A percentile compares a stretch with the other conserved stretches of the same genome.
phyloP scores from a whole-genome alignment of 2,329 filamentous ascomycete genomes.

The Plenodomus lindquistii region DNA sequence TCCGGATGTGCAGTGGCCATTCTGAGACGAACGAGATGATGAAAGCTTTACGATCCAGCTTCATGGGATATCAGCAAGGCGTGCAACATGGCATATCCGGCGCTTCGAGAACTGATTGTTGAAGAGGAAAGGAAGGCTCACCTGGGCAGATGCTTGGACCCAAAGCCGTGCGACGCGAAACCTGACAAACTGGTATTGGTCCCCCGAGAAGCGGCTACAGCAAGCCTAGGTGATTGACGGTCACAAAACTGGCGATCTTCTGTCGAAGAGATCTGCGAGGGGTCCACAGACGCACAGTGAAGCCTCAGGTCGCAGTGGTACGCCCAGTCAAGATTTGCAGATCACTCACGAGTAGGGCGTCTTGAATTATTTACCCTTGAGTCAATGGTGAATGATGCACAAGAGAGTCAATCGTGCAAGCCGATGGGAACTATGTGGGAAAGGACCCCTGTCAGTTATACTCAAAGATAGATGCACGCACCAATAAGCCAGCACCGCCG shows the following conservation, averaged over 20 bases:
- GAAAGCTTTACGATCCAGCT: slow-evolving; percentile 3
- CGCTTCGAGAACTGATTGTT: background rate
- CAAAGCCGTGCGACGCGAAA: background rate
- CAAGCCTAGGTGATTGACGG: slow-evolving; percentile 29
- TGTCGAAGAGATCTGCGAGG: slow-evolving; percentile 22
- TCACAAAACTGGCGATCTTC: slow-evolving; percentile 34
- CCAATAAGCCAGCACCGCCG: slow-evolving; percentile 35
- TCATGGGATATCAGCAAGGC: background rate
- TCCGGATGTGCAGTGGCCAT: slow-evolving; percentile 30
- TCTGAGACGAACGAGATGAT: slow-evolving; percentile 1
- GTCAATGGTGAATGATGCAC: slow-evolving; percentile 14
- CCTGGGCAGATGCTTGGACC: background rate
- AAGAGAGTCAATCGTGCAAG: slow-evolving; percentile 19
- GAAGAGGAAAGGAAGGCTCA: background rate
- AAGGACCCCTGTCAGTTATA: slow-evolving; percentile 32
- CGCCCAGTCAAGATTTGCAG: background rate
- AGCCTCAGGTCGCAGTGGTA: background rate
- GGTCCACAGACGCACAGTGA: slow-evolving; percentile 11
- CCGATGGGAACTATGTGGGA: slow-evolving; percentile 32
- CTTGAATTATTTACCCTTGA: slow-evolving; percentile 6
- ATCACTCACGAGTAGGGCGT: background rate
- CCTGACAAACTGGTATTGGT: slow-evolving; percentile 20
- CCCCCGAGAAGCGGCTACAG: slow-evolving; percentile 24
- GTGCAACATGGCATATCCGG: background rate
- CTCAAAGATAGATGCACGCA: slow-evolving; percentile 36